phyloP scores from a whole-genome alignment of 768 basidiomycete genomes.

The Xanthoconium purpureum region DNA sequence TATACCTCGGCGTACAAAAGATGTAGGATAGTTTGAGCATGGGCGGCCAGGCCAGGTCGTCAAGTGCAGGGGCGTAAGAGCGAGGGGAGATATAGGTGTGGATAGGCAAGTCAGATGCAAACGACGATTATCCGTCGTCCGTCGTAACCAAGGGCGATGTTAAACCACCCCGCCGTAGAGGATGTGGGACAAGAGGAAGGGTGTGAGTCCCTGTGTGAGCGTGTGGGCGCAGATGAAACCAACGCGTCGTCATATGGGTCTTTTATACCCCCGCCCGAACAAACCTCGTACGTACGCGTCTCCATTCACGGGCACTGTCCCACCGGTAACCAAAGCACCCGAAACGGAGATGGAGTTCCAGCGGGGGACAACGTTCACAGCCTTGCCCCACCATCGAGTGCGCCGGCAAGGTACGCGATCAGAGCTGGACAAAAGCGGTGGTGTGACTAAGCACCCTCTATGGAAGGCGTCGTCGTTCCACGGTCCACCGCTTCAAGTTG shows the following conservation, averaged over 20 bases:
- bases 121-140: neutral
- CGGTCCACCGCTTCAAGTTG: no score
- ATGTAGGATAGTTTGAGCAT: slow-evolving; percentile 51
- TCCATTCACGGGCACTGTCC: neutral
- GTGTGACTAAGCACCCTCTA: neutral
- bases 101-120: neutral
- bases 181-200: neutral
- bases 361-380: slow-evolving; percentile 5
- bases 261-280: neutral
- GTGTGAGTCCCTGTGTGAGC: neutral
- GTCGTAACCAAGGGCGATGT: neutral
- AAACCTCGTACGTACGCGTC: slow-evolving; percentile 4
- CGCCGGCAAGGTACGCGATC: neutral
- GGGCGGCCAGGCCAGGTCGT: neutral
- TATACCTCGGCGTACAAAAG: slow-evolving; percentile 49
- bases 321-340: slow-evolving; percentile 12
- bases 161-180: neutral
- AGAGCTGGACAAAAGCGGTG: slow-evolving; percentile 2
- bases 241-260: neutral
- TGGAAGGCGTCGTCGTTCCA: neutral
- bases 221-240: slow-evolving; percentile 9
- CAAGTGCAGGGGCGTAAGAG: neutral
- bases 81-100: neutral
- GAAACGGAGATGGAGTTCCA: slow-evolving; percentile 11
- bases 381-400: neutral